Percentiles rank a stretch among this genome's conserved stretches.
Conservation (phyloP, 306 rosid species). For the Vigna nakashimae region DNA sequence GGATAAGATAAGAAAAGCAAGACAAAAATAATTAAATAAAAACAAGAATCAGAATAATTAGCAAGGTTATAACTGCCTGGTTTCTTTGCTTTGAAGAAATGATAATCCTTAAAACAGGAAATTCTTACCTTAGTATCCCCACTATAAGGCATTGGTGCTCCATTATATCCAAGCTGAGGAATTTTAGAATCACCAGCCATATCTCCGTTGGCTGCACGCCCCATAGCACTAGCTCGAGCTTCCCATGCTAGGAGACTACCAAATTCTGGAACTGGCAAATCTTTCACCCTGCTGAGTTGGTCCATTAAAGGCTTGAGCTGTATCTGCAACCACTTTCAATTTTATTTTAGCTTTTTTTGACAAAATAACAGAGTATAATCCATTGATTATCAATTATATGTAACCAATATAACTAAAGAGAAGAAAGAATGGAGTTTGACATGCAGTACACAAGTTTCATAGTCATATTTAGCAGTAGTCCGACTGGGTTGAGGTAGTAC, state of each 20-base stretch:
- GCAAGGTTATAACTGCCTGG: background rate
- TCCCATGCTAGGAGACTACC: slow-evolving; percentile 98
- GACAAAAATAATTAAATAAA: background rate
- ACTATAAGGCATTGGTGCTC: slow-evolving; percentile 86
- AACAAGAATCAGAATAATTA: background rate
- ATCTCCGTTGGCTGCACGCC: slow-evolving; percentile 84
- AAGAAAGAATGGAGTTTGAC: background rate
- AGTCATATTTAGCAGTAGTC: background rate
- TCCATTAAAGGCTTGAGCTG: slow-evolving; percentile 93
- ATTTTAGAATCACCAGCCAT: slow-evolving; percentile 75
- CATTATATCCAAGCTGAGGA: slow-evolving; percentile 73
- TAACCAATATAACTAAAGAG: background rate
- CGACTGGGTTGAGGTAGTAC: background rate
- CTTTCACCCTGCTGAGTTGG: slow-evolving; percentile 85
- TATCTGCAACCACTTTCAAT: slow-evolving; percentile 58
- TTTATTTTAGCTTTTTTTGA: background rate
- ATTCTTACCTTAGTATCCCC: slow-evolving; percentile 90
- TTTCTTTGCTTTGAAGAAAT: slow-evolving; percentile 8
- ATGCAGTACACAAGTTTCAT: background rate
- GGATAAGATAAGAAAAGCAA: background rate
- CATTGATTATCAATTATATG: background rate
- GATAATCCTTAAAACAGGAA: slow-evolving; percentile 17
- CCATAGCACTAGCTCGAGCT: slow-evolving; percentile 76
- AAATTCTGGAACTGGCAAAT: slow-evolving; percentile 90
- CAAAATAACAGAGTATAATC: background rate